phyloP scores from a whole-genome alignment of 176 grass and related monocot genomes.

The Triticum monococcum region DNA sequence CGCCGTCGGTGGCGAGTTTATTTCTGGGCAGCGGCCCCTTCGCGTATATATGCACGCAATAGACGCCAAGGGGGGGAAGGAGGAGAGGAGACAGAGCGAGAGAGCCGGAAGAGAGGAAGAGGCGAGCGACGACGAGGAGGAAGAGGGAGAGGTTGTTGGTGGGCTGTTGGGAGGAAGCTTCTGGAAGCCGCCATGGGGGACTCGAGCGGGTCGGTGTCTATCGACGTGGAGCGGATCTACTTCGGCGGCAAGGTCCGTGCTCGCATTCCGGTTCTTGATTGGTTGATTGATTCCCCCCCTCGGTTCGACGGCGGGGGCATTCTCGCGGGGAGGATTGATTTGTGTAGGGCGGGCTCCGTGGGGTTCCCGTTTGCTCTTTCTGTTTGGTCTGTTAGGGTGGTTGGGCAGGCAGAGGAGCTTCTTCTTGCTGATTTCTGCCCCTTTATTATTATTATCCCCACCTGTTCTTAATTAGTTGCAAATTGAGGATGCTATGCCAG shows the following conservation, averaged over 20 bases:
- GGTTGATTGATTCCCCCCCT: neutral
- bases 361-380: conserved; percentile 7
- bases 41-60: conserved; percentile 35
- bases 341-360: neutral
- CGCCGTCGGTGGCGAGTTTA: conserved; percentile 43
- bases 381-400: neutral
- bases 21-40: conserved; percentile 27
- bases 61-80: neutral
- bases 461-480: neutral
- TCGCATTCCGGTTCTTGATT: conserved; percentile 4
- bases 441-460: neutral
- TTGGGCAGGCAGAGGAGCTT: neutral
- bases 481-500: neutral
- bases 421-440: neutral
- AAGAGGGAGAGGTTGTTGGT: neutral
- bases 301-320: neutral
- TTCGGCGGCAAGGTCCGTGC: conserved; percentile 84
- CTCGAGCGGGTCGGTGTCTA: conserved; percentile 80
- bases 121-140: neutral
- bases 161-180: conserved; percentile 3
- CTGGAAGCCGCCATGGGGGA: conserved; percentile 61
- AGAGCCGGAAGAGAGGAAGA: neutral
- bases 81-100: neutral
- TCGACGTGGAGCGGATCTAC: conserved; percentile 86
- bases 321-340: conserved; percentile 18